Evolutionary conservation across 495 filamentous ascomycete genomes (phyloP), one percentile per base, ranked within the genome.

Genomic region (Neurospora terricola): DNA sequence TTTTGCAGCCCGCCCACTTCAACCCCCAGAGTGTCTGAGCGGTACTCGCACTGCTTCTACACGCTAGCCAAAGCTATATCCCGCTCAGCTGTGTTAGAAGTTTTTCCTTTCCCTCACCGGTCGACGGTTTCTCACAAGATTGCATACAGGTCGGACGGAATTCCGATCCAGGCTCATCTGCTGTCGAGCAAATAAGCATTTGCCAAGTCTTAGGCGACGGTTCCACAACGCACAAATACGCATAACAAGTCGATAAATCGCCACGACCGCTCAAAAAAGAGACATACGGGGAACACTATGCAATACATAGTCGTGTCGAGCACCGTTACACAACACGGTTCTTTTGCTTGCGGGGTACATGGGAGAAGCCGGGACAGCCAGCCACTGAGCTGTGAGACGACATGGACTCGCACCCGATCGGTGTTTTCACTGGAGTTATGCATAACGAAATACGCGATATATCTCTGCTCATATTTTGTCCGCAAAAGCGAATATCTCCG

Each of bases 11-110:
- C 37, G 83, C 84, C 14, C 80, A 76, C 43, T 78, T 84, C 34
- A 82, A 84, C 54, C 86, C 85, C 66, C 86, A 88, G 75, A 88
- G 86, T 79, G 84, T 88, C 38, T 88, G 83, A 80, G 69, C 18
- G 69, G 6, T 42, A 34, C 54, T 34, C 54, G 54, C 27, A 34
- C 54, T 36, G 54, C 27, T 66, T 66, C 54, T 3, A 14, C 27
- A 66, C 14, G 54, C 54, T 34, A 34, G 54, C 54, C 54, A 34
- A 66, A 66, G 27, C 54, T 27, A 66, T 36, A 11, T 66, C 27
- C 54, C 27, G 54, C 54, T 66, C 54, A 66, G 54, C 54, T 18
- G 54, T 66, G 14, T 27, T 27, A 66, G 54, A 36, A 34, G 48
- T 30, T 66, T 66, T 66, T 66, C 27, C 14, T 66, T 66, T 66